Evolutionary conservation across 352 stramenopile genomes (phyloP).

Genomic region (Globisporangium recalcitrans): DNA sequence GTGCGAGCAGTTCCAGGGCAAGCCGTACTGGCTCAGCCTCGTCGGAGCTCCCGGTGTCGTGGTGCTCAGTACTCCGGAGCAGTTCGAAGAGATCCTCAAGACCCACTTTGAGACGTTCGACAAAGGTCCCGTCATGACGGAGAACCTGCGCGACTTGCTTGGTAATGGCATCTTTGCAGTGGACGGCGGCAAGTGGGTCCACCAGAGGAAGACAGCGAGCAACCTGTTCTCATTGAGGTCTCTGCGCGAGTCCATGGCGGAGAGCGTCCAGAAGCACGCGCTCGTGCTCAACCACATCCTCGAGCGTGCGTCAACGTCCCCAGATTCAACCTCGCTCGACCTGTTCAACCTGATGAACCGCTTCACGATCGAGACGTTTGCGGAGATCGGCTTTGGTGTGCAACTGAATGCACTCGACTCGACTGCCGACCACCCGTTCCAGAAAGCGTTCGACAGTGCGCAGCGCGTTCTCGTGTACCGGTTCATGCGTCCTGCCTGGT

Average conservation of each 20-base stretch:
- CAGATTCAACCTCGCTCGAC: neutral
- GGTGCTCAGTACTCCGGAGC: slow-evolving; percentile 15
- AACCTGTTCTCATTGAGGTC: slow-evolving; percentile 38
- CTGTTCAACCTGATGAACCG: slow-evolving; percentile 13
- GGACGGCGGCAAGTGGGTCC: slow-evolving; percentile 23
- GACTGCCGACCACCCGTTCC: slow-evolving; percentile 24
- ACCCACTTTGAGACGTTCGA: slow-evolving; percentile 25
- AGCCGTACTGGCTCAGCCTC: slow-evolving; percentile 12
- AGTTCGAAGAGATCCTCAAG: slow-evolving; percentile 22
- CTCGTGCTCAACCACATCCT: slow-evolving; percentile 12
- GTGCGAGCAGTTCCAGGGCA: slow-evolving; percentile 3
- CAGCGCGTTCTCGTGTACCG: slow-evolving; percentile 25
- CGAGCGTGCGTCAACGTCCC: neutral
- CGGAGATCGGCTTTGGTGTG: slow-evolving; percentile 29
- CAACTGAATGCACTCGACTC: slow-evolving; percentile 8
- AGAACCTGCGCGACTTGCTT: slow-evolving; percentile 18
- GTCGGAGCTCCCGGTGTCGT: slow-evolving; percentile 4
- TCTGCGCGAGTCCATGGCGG: slow-evolving; percentile 36
- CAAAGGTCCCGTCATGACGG: slow-evolving; percentile 18
- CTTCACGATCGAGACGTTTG: slow-evolving; percentile 32
- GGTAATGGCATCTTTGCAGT: slow-evolving; percentile 22
- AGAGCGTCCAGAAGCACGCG: slow-evolving; percentile 1
- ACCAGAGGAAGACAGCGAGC: slow-evolving; percentile 47
- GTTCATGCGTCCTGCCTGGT: slow-evolving; percentile 27
- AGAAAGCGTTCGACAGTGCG: slow-evolving; percentile 33